Evolutionary conservation across 305 asterid species (phyloP).

Genomic region (Salvia sclarea): DNA sequence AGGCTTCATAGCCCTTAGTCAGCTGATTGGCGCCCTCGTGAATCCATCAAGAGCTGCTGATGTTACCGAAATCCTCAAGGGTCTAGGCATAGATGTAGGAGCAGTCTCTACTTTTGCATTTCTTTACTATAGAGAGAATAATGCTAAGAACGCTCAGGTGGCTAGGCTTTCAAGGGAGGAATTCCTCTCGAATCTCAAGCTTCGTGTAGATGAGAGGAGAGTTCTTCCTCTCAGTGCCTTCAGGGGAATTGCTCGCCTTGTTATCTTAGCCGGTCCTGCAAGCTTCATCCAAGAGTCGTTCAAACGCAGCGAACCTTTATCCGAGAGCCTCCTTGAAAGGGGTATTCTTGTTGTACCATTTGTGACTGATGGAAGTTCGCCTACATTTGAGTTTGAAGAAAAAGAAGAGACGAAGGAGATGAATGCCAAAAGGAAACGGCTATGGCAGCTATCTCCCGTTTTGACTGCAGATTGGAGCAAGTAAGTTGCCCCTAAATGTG

Average conservation of each 20-base stretch:
- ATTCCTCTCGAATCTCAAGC: conserved; percentile 73
- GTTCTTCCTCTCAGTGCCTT: conserved; percentile 65
- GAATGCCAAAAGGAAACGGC: conserved; percentile 62
- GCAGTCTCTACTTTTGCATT: conserved; percentile 79
- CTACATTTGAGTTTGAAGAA: conserved; percentile 61
- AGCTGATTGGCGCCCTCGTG: conserved; percentile 67
- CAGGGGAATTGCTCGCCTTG: conserved; percentile 92
- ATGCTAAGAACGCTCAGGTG: conserved; percentile 66
- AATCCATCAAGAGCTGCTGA: conserved; percentile 72
- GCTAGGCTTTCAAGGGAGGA: conserved; percentile 89
- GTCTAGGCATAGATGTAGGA: conserved; percentile 73
- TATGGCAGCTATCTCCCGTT: conserved; percentile 85
- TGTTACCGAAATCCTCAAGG: conserved; percentile 61
- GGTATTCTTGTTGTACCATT: conserved; percentile 87
- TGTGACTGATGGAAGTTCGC: conserved; percentile 61
- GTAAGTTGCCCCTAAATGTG: conserved; percentile 46
- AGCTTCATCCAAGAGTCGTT: conserved; percentile 69
- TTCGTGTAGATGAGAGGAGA: conserved; percentile 74
- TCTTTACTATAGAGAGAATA: conserved; percentile 76
- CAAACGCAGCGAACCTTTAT: conserved; percentile 64
- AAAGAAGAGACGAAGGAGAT: conserved; percentile 54
- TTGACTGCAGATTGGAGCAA: conserved; percentile 62
- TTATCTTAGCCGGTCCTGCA: conserved; percentile 79
- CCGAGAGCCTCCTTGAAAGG: conserved; percentile 71
- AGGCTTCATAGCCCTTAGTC: conserved; percentile 69